Conservation (phyloP, 768 basidiomycete species). For the Stropharia rugosoannulata region DNA sequence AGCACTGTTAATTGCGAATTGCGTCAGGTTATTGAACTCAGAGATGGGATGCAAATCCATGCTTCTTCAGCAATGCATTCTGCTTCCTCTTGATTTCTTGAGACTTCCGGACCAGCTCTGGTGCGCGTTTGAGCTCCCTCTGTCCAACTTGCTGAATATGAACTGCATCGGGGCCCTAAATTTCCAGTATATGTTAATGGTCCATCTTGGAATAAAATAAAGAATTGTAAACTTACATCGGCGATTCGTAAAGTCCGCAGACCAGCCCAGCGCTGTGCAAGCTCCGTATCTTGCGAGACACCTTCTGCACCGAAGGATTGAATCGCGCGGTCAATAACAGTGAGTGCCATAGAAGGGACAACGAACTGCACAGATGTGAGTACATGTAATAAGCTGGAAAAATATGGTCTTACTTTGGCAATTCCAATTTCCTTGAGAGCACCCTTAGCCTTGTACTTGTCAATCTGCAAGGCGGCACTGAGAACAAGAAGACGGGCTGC, state of each 20-base stretch:
- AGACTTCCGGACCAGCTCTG: conserved; percentile 52
- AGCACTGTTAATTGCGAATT: too few species aligned
- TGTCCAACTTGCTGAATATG: conserved; percentile 96
- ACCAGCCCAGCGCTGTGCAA: conserved; percentile 76
- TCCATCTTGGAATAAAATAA: conserved; percentile 6
- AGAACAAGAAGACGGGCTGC: conserved; percentile 83
- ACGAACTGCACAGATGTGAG: conserved; percentile 62
- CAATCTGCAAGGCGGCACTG: conserved; percentile 93
- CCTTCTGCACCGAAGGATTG: conserved; percentile 98
- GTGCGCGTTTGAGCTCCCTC: conserved; percentile 80
- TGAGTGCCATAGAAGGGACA: conserved; percentile 87
- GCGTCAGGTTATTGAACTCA: conserved; percentile 24
- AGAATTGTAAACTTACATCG: conserved; percentile 52
- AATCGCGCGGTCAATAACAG: conserved; percentile 92
- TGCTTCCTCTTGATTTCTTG: conserved; percentile 62
- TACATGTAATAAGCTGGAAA: background rate
- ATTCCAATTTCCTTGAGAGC: conserved; percentile 97
- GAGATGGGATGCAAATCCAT: conserved; percentile 59
- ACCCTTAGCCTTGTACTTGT: conserved; percentile 87
- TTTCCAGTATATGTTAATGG: background rate
- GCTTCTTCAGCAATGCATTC: conserved; percentile 54
- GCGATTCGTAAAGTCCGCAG: conserved; percentile 87
- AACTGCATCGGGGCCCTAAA: conserved; percentile 80
- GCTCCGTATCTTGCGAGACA: conserved; percentile 82
- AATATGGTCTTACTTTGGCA: conserved; percentile 69